Evolutionary conservation across 352 stramenopile genomes (phyloP), one percentile per base, ranked within the genome.

Genomic region (Phytopythium chamaehyphon): DNA sequence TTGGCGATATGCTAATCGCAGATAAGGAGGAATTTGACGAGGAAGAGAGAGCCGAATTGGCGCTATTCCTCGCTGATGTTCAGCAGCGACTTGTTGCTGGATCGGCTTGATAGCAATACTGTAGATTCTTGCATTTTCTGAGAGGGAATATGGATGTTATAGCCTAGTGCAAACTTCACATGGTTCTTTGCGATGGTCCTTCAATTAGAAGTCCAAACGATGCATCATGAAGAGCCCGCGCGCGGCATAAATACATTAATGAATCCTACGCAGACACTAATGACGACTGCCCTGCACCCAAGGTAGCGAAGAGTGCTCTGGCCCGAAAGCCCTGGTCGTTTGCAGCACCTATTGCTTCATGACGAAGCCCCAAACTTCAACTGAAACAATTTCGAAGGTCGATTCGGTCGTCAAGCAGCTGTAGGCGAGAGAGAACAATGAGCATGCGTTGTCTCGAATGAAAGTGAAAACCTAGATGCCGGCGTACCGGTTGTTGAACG

Each of bases 351-450:
- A 86, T 43, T 59, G 61, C 62, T 87, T 83, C 14, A 52, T 64
- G 15, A 69, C 54, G 51, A 90, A 86, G 8, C 78, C 74, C 79
- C 79, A 90, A 12, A 90, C 74, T 56, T 90, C 79, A 38, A 88
- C 75, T 49, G 68, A 65, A 24, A 68, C 64, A 11, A 88, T 66
- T 4, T 76, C 76, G 40, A 88, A 90, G 42, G 84, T 61, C 5
- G 58, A 26, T 26, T 84, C 69, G 21, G 55, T 59, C 22, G 79
- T 77, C 26, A 90, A 51, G 31, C 66, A 58, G 15, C 71, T 82
- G 33, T n/a, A 18, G 22, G 4, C 12, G 12, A 15, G 15, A 42
- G 9, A 47, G 23, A 51, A 18, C 5, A 36, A 37, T 28, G 40
- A 22, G 3, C 19, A 18, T 31, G 1, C 22, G 7, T 9, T 22